Base-by-base conservation (phyloP, 2,329 filamentous ascomycete species). In the Venturia effusa region DNA sequence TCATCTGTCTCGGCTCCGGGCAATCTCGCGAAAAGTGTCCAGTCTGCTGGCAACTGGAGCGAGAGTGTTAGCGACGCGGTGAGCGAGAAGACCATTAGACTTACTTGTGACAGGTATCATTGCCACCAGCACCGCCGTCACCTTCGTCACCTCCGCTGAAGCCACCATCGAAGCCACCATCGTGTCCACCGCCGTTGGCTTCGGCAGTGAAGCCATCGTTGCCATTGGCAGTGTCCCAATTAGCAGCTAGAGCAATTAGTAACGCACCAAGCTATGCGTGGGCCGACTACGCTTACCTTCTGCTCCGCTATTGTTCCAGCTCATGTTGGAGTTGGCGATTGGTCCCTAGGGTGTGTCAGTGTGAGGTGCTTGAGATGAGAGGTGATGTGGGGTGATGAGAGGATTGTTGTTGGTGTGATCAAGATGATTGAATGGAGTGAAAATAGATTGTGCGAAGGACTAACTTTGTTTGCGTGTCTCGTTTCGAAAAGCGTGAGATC, bases 1-100 rank as follows among this genome's bases (percentile, higher is more conserved):
- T 76, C 70, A 74, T 72, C 75, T 79, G 75, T 37, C 59, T 66
- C 11, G 67, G 66, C 59, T 79, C 71, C 1, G 79, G 76, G 66
- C 80, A 83, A 48, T 82, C 78, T 61, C 78, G 77, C 45, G 78
- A 74, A 63, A 79, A 79, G 70, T 81, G 80, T 0, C 75, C 76
- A 3, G 71, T 69, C 59, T 75, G 69, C 19, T 71, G 67, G 66
- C 79, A 81, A 69, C 77, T 80, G 11, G 39, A 37, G 51, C 10
- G 39, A 15, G 34, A 11, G 17, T 57, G 51, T 54, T 39, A 55
- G 61, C 61, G 17, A 24, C 22, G 32, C 17, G 17, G 24, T 27
- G 37, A 24, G 32, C 11, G 8, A 27, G 15, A 55, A 27, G n/a
- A 66, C 11, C 4, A 34, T 60, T 34, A 37, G 10, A 74, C 76